These are phyloP conservation scores for Ogataea salicorniae DNA, from an alignment of 805 yeast species.

Conservation along the genomic window DNA sequence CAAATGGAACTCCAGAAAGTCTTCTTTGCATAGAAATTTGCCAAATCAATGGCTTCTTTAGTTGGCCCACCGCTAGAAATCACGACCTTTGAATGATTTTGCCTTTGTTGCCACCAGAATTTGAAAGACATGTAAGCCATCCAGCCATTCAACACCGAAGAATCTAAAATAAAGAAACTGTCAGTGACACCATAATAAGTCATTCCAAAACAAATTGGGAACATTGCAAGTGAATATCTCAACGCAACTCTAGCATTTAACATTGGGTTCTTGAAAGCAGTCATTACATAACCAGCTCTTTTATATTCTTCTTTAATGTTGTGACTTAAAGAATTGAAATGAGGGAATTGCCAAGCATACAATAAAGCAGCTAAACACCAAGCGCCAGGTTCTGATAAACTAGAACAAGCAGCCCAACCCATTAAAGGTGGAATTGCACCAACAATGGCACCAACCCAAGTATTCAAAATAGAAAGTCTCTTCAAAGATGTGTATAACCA, in stretches of 20 bases:
- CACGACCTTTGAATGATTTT: slow-evolving; percentile 42
- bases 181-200: slow-evolving; percentile 79
- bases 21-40: slow-evolving; percentile 71
- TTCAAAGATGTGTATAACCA: slow-evolving; percentile 91
- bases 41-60: slow-evolving; percentile 53
- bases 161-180: slow-evolving; percentile 72
- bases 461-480: slow-evolving; percentile 76
- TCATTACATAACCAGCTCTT: slow-evolving; percentile 95
- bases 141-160: slow-evolving; percentile 82
- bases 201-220: slow-evolving; percentile 85
- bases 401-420: slow-evolving; percentile 97
- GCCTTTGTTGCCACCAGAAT: slow-evolving; percentile 81
- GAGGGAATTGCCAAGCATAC: slow-evolving; percentile 99
- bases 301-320: slow-evolving; percentile 83
- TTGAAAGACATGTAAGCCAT: slow-evolving; percentile 69
- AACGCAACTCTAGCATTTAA: slow-evolving; percentile 91
- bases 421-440: slow-evolving; percentile 98
- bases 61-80: slow-evolving; percentile 35
- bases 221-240: slow-evolving; percentile 86
- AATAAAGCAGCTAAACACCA: slow-evolving; percentile 89
- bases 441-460: slow-evolving; percentile 99
- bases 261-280: slow-evolving; percentile 88
- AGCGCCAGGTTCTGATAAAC: slow-evolving; percentile 80
- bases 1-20: slow-evolving; percentile 92
- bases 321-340: slow-evolving; percentile 88